phyloP scores from a whole-genome alignment of 805 yeast species.

The Saturnispora diversa region DNA sequence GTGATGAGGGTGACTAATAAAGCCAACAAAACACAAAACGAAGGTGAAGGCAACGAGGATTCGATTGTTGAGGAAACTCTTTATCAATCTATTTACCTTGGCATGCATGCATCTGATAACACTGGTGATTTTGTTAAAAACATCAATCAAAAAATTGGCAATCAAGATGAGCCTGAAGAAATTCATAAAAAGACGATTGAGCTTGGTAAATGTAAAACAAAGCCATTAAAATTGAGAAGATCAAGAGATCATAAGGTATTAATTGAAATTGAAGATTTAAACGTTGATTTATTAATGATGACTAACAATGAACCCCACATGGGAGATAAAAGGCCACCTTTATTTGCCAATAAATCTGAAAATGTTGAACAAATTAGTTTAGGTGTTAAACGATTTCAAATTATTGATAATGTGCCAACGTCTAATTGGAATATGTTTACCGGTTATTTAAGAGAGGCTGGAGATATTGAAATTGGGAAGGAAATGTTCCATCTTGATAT shows the following conservation, averaged over 20 bases:
- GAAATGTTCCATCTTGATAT: constrained; percentile 51
- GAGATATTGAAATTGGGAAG: constrained; percentile 61
- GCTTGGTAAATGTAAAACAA: constrained; percentile 27
- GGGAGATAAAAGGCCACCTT: constrained; percentile 18
- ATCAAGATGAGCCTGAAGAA: background rate
- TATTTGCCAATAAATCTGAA: constrained; percentile 32
- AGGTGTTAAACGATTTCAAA: constrained; percentile 44
- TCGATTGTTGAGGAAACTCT: constrained; percentile 49
- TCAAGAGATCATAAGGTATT: constrained; percentile 53
- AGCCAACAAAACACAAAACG: constrained; percentile 21
- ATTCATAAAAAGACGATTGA: constrained; percentile 14
- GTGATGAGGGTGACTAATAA: constrained; percentile 52
- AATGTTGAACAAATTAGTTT: constrained; percentile 43
- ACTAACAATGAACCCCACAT: constrained; percentile 34
- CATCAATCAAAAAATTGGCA: constrained; percentile 10
- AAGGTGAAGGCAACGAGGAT: background rate
- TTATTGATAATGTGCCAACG: constrained; percentile 71
- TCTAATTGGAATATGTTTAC: constrained; percentile 88
- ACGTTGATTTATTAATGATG: constrained; percentile 37
- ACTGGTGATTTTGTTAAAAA: constrained; percentile 37
- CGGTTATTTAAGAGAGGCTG: constrained; percentile 59
- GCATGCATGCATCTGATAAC: constrained; percentile 42
- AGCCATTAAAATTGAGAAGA: constrained; percentile 52
- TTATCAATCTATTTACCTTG: constrained; percentile 73
- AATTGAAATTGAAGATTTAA: constrained; percentile 48